Conservation (phyloP, 2,329 filamentous ascomycete species). For the Coniochaeta sp. region DNA sequence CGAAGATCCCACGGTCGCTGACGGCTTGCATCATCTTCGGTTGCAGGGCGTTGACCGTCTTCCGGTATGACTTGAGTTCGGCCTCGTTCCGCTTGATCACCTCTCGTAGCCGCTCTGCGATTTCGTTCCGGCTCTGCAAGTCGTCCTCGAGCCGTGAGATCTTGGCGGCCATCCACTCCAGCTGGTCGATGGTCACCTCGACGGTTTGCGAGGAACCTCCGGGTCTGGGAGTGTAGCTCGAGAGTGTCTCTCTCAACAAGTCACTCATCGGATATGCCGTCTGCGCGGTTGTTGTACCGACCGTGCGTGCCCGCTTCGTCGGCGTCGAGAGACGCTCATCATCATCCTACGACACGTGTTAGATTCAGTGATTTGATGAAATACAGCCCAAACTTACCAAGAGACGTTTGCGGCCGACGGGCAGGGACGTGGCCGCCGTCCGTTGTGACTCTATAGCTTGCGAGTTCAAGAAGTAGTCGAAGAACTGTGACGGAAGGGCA, state of each 20-base stretch:
- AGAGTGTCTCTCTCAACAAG: conserved; percentile 19
- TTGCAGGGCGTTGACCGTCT: conserved; percentile 36
- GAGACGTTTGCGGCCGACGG: conserved; percentile 37
- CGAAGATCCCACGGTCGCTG: conserved; percentile 40
- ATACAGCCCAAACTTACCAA: conserved; percentile 28
- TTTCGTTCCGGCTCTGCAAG: conserved; percentile 20
- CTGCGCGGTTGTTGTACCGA: conserved; percentile 9
- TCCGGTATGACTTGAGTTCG: conserved; percentile 37
- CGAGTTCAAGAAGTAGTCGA: conserved; percentile 37
- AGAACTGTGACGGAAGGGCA: conserved; percentile 37
- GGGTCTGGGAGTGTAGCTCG: conserved; percentile 3
- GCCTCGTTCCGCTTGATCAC: conserved; percentile 35
- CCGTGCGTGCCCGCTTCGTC: conserved; percentile 22
- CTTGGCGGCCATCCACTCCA: conserved; percentile 32
- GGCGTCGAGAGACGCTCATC: conserved; percentile 17
- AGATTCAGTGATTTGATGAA: neutral
- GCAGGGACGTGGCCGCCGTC: conserved; percentile 5
- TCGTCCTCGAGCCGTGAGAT: conserved; percentile 27
- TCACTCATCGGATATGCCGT: conserved; percentile 18
- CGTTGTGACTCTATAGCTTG: conserved; percentile 18
- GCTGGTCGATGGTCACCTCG: conserved; percentile 16
- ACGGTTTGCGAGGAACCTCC: conserved; percentile 3
- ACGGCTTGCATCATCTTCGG: conserved; percentile 40
- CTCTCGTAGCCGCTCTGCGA: conserved; percentile 18
- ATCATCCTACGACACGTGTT: conserved; percentile 20